These are phyloP conservation scores for Fusarium multiceps DNA, from an alignment of 2,329 filamentous ascomycete genomes.

Conservation along the genomic window DNA sequence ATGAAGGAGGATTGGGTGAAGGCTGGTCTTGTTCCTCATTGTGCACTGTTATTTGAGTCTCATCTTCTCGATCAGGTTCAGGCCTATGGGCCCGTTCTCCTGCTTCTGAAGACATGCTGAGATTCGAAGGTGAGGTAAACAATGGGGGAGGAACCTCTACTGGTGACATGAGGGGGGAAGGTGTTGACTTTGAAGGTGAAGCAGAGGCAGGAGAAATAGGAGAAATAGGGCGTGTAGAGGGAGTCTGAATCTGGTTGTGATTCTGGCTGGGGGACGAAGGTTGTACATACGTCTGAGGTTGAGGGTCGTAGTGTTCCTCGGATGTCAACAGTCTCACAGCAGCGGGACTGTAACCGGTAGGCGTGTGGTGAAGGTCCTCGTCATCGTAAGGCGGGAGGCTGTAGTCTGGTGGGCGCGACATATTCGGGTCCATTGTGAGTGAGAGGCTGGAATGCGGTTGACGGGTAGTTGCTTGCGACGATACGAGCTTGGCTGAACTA, in stretches of 20 bases:
- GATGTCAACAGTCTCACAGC: constrained; percentile 72
- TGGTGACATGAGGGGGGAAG: constrained; percentile 28
- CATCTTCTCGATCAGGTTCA: constrained; percentile 17
- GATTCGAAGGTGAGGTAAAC: constrained; percentile 8
- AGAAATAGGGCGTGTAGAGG: constrained; percentile 9
- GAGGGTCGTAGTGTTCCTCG: constrained; percentile 64
- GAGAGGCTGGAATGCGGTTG: constrained; percentile 47
- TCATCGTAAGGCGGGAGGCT: constrained; percentile 67
- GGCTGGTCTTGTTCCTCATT: constrained; percentile 8
- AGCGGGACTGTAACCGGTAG: constrained; percentile 61
- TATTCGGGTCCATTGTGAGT: constrained; percentile 61
- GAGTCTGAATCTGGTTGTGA: constrained; percentile 9
- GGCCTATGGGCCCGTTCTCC: constrained; percentile 1
- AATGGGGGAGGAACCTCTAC: constrained; percentile 29
- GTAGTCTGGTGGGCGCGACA: constrained; percentile 67
- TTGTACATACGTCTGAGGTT: constrained; percentile 67
- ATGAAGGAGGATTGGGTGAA: constrained; percentile 25
- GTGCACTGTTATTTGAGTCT: neutral
- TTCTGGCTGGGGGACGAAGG: constrained; percentile 25
- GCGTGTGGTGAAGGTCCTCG: constrained; percentile 59
- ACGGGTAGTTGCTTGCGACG: constrained; percentile 36
- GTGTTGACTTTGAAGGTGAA: constrained; percentile 24
- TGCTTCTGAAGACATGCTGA: constrained; percentile 27
- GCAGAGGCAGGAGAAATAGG: constrained; percentile 2
- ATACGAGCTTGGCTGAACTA: constrained; percentile 11